phyloP scores from a whole-genome alignment of 768 basidiomycete species.

The Dentipellis sp. region DNA sequence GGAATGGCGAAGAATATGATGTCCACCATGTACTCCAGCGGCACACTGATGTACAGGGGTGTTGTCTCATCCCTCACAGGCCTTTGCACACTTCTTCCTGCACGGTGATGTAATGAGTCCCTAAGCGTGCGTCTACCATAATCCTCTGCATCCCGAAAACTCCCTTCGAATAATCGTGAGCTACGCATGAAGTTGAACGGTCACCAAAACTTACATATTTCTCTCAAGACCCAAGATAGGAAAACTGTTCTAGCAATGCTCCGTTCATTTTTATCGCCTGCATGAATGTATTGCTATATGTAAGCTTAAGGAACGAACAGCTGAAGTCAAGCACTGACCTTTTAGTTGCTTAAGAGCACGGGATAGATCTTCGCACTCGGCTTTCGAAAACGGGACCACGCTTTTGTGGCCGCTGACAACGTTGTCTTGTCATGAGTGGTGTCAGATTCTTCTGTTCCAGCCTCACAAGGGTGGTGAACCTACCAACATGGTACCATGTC shows the following conservation, averaged over 20 bases:
- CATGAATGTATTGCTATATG: not conserved
- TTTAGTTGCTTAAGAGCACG: constrained; percentile 17
- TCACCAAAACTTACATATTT: constrained; percentile 27
- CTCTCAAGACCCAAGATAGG: constrained; percentile 40
- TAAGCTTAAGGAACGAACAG: not conserved
- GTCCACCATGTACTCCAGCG: constrained; percentile 31
- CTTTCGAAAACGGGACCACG: constrained; percentile 43
- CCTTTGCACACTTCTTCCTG: constrained; percentile 14
- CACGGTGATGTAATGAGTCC: constrained; percentile 2
- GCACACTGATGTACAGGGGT: constrained; percentile 14
- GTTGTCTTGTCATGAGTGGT: constrained; percentile 30
- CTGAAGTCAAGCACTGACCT: constrained; percentile 3
- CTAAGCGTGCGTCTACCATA: constrained; percentile 33
- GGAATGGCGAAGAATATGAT: constrained; percentile 45
- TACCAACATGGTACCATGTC: constrained; percentile 38
- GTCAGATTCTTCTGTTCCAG: no score
- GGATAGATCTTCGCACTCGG: constrained; percentile 42
- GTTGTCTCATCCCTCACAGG: not conserved
- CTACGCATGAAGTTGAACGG: not conserved
- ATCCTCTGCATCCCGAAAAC: constrained; percentile 35
- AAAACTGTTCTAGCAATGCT: constrained; percentile 36
- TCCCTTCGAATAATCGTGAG: constrained; percentile 16
- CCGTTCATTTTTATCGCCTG: constrained; percentile 16
- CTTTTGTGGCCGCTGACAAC: constrained; percentile 34
- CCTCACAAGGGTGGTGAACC: not conserved